Evolutionary conservation across 768 basidiomycete genomes (phyloP), one percentile per base, ranked within the genome.

Genomic region (Suillus cothurnatus): DNA sequence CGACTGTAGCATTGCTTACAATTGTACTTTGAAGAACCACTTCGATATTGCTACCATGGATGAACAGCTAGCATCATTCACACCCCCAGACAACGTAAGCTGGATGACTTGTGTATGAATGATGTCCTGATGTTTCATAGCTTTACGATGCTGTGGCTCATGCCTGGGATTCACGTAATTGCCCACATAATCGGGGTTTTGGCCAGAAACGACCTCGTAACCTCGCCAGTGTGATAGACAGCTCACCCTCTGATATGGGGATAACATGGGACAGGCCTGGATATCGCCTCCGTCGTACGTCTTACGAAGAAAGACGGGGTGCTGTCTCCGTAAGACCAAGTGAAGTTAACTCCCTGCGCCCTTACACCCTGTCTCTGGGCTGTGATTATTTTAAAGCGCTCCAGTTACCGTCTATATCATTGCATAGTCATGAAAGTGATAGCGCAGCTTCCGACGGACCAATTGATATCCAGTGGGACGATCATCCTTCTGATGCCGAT

Each of bases 141-240:
- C 70, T 78, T 38, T 76, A 78, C 58, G 70, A 75, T 11, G 64
- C 76, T 19, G 59, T 78, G 17, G 76, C 75, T 41, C 64, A 60
- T 50, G 68, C 72, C 4, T 69, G 75, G 32, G 76, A 77, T 69
- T 50, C 66, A 39, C 70, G 52, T 38, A 72, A 68, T 61, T 52
- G 64, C 23, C 49, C 68, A 31, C 34, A 62, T 2, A 58, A 57
- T 6, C 62, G 63, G 59, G 55, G 62, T 63, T 47, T 68, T 66
- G 69, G 67, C 66, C 69, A 50, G 3, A 70, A 73, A 49, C 69
- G 68, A 47, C 64, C n/a, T 26, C 69, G 67, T 23, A 66, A 70
- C 0, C 38, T 71, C 12, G 67, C 65, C 32, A 64, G 69, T 34
- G n/a, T 66, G n/a, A 0, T 26, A 4, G 62, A 52, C 1, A 64